These are phyloP conservation scores for Simmondsia chinensis DNA, from an alignment of 148 eudicot genomes.

Conservation along the genomic window DNA sequence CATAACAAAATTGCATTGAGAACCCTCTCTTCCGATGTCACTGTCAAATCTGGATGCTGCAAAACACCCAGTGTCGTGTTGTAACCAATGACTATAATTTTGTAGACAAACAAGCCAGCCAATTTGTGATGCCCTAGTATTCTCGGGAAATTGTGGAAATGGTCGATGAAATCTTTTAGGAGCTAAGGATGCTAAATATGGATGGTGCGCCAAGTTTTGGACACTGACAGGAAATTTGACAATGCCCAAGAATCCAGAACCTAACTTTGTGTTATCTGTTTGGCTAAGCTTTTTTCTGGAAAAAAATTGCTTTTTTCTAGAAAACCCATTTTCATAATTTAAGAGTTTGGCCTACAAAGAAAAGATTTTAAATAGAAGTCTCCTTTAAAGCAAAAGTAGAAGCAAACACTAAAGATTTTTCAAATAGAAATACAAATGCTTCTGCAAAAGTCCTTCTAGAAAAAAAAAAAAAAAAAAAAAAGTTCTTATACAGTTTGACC, in stretches of 20 bases:
- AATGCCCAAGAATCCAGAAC: conserved; percentile 5
- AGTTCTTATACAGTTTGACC: no score
- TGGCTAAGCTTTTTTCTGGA: no score
- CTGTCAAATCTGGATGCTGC: conserved; percentile 95
- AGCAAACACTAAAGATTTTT: no score
- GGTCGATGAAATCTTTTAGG: conserved; percentile 5
- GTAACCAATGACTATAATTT: conserved; percentile 10
- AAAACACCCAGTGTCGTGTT: conserved; percentile 28
- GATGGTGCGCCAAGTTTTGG: conserved; percentile 1
- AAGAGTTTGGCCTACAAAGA: no score
- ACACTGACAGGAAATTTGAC: conserved; percentile 8
- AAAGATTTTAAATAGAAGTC: no score
- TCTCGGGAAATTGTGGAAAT: conserved; percentile 1
- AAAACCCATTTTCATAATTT: no score
- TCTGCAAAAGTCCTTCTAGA: no score
- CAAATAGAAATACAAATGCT: no score
- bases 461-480: no score
- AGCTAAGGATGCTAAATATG: conserved; percentile 9
- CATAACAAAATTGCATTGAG: conserved; percentile 75
- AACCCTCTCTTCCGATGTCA: conserved; percentile 87
- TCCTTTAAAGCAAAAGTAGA: no score
- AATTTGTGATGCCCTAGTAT: conserved; percentile 1
- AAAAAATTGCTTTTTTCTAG: no score
- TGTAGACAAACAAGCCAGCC: conserved; percentile 14
- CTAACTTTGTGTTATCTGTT: no score